phyloP scores from a whole-genome alignment of 148 eudicot genomes.

The Silene uniflora region DNA sequence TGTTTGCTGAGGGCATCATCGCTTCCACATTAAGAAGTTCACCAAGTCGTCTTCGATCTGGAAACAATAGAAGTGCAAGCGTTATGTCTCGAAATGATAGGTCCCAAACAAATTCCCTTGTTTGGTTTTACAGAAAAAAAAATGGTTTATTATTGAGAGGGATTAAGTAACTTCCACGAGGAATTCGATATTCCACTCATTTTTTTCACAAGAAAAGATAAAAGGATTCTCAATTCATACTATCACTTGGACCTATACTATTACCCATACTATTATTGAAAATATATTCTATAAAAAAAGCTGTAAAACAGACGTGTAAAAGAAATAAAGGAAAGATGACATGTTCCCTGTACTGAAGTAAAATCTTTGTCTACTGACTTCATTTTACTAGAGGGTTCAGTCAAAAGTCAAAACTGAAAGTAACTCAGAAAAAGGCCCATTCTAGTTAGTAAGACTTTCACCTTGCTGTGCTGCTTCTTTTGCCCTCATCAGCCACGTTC shows the following conservation, averaged over 20 bases:
- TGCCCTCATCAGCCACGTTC: constrained; percentile 56
- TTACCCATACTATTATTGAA: not conserved
- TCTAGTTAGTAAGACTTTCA: constrained; percentile 21
- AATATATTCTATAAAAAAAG: not conserved
- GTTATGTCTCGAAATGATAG: not conserved
- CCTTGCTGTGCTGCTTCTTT: constrained; percentile 73
- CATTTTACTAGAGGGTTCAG: not conserved
- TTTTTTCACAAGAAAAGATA: too few relatives aligned
- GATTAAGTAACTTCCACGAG: too few relatives aligned
- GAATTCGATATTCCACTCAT: too few relatives aligned
- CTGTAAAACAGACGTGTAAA: too few relatives aligned
- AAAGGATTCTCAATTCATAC: not conserved
- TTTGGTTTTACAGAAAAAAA: too few relatives aligned
- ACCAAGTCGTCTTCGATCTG: constrained; percentile 69
- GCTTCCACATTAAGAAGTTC: constrained; percentile 80
- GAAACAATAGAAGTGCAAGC: constrained; percentile 17
- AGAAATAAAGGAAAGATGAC: too few relatives aligned
- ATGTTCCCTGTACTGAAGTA: too few relatives aligned
- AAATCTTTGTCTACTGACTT: not conserved
- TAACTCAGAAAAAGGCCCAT: constrained; percentile 4
- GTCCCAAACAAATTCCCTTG: too few relatives aligned
- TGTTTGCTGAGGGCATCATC: constrained; percentile 67
- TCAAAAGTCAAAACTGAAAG: not conserved
- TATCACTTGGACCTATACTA: too few relatives aligned
- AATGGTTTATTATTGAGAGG: too few relatives aligned